Evolutionary conservation across 2,329 filamentous ascomycete species (phyloP).

Genomic region (Venturia aucupariae): DNA sequence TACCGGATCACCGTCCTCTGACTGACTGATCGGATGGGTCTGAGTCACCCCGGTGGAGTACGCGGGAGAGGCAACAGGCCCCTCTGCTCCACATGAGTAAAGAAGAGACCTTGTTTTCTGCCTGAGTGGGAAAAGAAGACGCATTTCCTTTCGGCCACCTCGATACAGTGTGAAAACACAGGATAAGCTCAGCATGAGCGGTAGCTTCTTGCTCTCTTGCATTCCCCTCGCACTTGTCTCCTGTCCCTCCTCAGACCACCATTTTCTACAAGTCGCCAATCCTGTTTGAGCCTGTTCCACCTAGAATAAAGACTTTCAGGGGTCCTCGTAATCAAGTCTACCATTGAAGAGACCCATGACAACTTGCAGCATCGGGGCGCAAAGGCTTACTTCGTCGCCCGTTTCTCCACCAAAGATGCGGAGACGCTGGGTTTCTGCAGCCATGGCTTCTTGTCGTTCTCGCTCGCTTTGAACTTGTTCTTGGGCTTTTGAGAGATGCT

Average conservation of each 20-base stretch:
- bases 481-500: conserved; percentile 24
- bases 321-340: conserved; percentile 35
- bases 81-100: neutral
- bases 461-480: conserved; percentile 12
- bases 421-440: conserved; percentile 16
- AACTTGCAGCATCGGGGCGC: conserved; percentile 38
- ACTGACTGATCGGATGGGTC: neutral
- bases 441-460: conserved; percentile 11
- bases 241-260: neutral
- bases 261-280: neutral
- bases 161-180: neutral
- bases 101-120: neutral
- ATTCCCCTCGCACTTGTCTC: neutral
- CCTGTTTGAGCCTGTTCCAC: neutral
- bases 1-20: neutral
- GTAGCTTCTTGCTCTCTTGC: conserved; percentile 4
- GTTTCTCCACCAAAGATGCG: conserved; percentile 36
- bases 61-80: neutral
- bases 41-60: neutral
- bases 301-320: conserved; percentile 19
- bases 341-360: conserved; percentile 38
- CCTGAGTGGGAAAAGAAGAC: neutral
- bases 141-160: neutral
- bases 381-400: conserved; percentile 33
- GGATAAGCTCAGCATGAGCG: conserved; percentile 2